Evolutionary conservation across 169 alveolate species (phyloP).

Genomic region (Cryptosporidium ubiquitum): DNA sequence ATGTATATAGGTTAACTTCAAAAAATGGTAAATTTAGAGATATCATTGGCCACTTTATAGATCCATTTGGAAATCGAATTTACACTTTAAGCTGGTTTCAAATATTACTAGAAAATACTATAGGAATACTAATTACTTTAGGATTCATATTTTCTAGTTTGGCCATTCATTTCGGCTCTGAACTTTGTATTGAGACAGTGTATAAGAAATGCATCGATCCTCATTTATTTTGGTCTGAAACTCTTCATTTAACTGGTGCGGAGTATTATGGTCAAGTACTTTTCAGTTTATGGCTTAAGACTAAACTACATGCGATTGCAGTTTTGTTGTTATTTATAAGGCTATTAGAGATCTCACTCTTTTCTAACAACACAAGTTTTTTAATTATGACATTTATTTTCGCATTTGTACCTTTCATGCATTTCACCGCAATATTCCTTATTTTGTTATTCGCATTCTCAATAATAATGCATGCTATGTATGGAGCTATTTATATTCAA

Average conservation of each 20-base stretch:
- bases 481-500: slow-evolving; percentile 70
- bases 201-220: slow-evolving; percentile 58
- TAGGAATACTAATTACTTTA: slow-evolving; percentile 32
- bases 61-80: slow-evolving; percentile 71
- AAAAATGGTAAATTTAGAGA: slow-evolving; percentile 64
- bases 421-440: slow-evolving; percentile 53
- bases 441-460: slow-evolving; percentile 56
- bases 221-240: slow-evolving; percentile 48
- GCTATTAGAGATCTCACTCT: slow-evolving; percentile 44
- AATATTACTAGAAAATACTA: slow-evolving; percentile 43
- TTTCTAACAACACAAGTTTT: slow-evolving; percentile 47
- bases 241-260: slow-evolving; percentile 51
- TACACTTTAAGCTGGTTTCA: slow-evolving; percentile 68
- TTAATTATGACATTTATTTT: slow-evolving; percentile 65
- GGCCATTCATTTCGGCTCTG: slow-evolving; percentile 63
- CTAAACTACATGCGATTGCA: slow-evolving; percentile 60
- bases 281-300: slow-evolving; percentile 59
- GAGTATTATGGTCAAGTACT: slow-evolving; percentile 64
- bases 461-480: slow-evolving; percentile 72
- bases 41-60: slow-evolving; percentile 66
- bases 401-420: slow-evolving; percentile 73
- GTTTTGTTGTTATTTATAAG: slow-evolving; percentile 62
- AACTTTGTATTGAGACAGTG: slow-evolving; percentile 67
- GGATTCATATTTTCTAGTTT: slow-evolving; percentile 54
- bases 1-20: slow-evolving; percentile 40